These are phyloP conservation scores for Edaphochlamys debaryana DNA, from an alignment of 139 green algal species.

Conservation along the genomic window DNA sequence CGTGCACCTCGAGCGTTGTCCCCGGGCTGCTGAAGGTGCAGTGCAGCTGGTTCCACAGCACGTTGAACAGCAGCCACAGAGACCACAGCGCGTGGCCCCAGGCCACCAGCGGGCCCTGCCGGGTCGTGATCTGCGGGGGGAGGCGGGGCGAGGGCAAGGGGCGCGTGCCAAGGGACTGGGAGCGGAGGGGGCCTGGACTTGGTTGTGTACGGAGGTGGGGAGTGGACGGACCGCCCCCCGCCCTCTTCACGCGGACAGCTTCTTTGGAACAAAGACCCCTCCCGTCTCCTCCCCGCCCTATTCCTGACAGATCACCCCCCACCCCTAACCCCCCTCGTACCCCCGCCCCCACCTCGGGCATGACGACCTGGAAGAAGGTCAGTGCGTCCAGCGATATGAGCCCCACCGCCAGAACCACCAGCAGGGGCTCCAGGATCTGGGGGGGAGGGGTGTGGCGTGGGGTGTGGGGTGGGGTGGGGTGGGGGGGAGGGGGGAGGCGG, in stretches of 20 bases:
- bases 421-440: conserved; percentile 37
- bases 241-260: no score
- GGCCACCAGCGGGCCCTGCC: neutral
- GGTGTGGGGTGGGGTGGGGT: no score
- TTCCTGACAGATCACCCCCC: no score
- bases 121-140: neutral
- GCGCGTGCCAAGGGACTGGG: no score
- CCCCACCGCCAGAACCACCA: conserved; percentile 30
- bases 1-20: conserved; percentile 40
- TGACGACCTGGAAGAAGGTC: conserved; percentile 45
- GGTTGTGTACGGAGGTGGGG: no score
- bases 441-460: no score
- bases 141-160: neutral
- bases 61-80: conserved; percentile 56
- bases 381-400: conserved; percentile 46
- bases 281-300: no score
- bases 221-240: no score
- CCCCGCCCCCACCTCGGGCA: conserved; percentile 17
- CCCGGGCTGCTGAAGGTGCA: conserved; percentile 54
- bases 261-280: no score
- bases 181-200: no score
- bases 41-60: conserved; percentile 59
- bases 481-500: no score
- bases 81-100: conserved; percentile 27
- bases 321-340: no score